Evolutionary conservation across 208 protist species (phyloP), one percentile per base, ranked within the genome.

Genomic region (Trypanosoma melophagium): DNA sequence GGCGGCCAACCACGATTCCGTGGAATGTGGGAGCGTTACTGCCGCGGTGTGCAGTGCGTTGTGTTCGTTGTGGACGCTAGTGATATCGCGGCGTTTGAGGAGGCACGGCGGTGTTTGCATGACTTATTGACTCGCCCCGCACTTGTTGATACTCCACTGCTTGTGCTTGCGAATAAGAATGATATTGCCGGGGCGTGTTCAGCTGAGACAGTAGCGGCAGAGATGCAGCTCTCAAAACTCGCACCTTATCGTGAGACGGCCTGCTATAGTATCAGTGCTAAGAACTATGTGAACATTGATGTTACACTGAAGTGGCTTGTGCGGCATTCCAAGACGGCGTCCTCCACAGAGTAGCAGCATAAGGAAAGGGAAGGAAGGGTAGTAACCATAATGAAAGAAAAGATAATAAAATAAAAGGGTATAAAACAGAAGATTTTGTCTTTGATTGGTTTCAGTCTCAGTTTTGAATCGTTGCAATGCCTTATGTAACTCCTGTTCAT

Each of bases 151-250:
- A 97, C 96, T 65, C 95, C 95, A n/a, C 42, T 97, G 8, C 75
- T 98, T 16, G 86, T 97, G 0, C 73, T 97, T 5, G 95, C 79
- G 21, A 98, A 98, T 71, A 98, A 98, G 70, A 97, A 96, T 71
- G 95, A 98, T 77, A 60, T 98, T 16, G 75, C 69, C 16, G 63
- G 66, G 7, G 80, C 89, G 17, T 67, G 87, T 16, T 52, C 56
- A 21, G 77, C 64, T 25, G 74, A 93, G 14, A 84, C 87, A 42
- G 55, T 96, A 17, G 84, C 87, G 56, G 69, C 89, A 16, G 25
- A 52, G 25, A 56, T 96, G 86, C 65, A 86, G 24, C 50, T 96
- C 9, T 76, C 81, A 42, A 45, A 52, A 13, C 77, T 95, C n/a
- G 47, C 31, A 14, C 7, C 17, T 24, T 83, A 83, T 13, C 68